A percentile compares a stretch with the other conserved stretches of the same genome.
Evolutionary conservation across 208 protist species (phyloP).

Genomic region (Leishmania martiniquensis): DNA sequence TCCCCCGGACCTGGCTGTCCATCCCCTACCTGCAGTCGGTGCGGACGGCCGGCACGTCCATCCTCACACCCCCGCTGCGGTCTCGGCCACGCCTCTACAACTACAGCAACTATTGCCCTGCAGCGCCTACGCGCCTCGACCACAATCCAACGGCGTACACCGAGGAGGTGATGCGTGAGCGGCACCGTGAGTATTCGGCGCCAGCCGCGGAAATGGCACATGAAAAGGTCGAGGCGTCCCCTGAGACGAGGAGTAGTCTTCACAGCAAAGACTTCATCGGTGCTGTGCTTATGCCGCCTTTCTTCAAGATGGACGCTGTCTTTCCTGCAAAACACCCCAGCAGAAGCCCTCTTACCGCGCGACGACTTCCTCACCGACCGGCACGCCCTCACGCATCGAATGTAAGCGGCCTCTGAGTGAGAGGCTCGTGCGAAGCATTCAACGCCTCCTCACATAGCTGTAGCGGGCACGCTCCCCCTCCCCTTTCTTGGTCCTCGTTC

Average conservation of each 20-base stretch:
- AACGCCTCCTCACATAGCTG: neutral
- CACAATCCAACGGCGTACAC: neutral
- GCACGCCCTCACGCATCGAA: neutral
- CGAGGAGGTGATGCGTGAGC: constrained; percentile 4
- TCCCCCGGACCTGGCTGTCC: constrained; percentile 27
- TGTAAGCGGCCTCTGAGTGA: neutral
- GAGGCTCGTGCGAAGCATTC: constrained; percentile 1
- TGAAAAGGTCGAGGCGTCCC: neutral
- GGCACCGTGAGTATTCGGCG: neutral
- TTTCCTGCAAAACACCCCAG: neutral
- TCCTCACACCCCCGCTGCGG: constrained; percentile 20
- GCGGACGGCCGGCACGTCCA: constrained; percentile 22
- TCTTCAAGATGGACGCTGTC: constrained; percentile 9
- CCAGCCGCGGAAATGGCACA: neutral
- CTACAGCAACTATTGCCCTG: constrained; percentile 12
- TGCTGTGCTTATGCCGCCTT: constrained; percentile 16
- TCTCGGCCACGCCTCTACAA: constrained; percentile 19
- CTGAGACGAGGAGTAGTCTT: neutral
- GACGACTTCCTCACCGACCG: constrained; percentile 3
- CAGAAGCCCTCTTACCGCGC: neutral
- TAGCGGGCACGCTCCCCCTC: neutral
- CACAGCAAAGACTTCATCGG: constrained; percentile 20
- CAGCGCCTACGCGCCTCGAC: neutral
- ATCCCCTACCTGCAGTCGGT: constrained; percentile 28
- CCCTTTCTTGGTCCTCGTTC: neutral